Base-by-base conservation (phyloP, 148 eudicot species). In the Nyssa sinensis region DNA sequence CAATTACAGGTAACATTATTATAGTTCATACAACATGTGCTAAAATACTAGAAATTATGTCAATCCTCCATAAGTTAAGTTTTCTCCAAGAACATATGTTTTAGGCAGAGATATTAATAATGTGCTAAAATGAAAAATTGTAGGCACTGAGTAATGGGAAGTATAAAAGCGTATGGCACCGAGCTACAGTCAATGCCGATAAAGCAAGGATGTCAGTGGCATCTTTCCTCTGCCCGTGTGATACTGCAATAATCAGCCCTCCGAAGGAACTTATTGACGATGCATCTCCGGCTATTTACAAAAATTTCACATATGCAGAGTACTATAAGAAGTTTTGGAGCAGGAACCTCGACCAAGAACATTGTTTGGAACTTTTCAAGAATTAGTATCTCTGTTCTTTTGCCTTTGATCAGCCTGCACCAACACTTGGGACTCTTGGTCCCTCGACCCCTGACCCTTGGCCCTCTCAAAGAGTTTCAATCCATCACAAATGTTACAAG, bases 131-230 rank as follows among this genome's bases (percentile, higher is more conserved):
- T 30, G 66, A 21, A 9, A 27, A 7, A 33, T 62, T 81, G 57
- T 70, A 94, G 97, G 98, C 95, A 67, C 62, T 94, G 66, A 94
- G 95, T 73, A 92, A 94, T 60, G 89, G 95, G 53, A 80, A 81
- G 24, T 94, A 92, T 83, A 90, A 84, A 72, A 94, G 98, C 57
- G 94, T 89, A 44, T 90, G 95, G 93, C 98, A 94, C 65, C 82
- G 98, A 66, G 98, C 98, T 2, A 51, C 87, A 0, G 97, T 91
- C 63, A 94, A 91, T 53, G 49, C 92, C 0, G 81, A 84, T 4
- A 87, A 76, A 39, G 75, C 91, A 3, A 87, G 98, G 66, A 60
- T 94, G 74, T 94, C 98, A 0, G 71, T 94, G 2, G 98, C 98
- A 25, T 85, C 98, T 0, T 94, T 94, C 79, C 84, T 94, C n/a